These are phyloP conservation scores for Physcomitrium patens DNA, from an alignment of 225 moss, liverwort and hornwort genomes.

Conservation along the genomic window DNA sequence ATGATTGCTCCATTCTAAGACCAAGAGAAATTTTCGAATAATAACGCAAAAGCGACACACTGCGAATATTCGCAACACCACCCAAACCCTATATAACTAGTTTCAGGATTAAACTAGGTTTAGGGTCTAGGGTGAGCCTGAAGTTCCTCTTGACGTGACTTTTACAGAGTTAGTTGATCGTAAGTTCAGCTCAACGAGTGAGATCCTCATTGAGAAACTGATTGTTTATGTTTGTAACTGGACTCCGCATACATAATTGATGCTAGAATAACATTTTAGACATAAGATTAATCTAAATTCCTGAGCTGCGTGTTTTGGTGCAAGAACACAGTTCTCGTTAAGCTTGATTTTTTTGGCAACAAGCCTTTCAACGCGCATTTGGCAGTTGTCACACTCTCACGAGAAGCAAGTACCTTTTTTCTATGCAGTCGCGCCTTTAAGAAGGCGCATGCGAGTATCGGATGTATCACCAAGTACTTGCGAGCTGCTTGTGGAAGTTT, in stretches of 20 bases:
- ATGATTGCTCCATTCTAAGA: no score
- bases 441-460: neutral
- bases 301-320: neutral
- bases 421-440: neutral
- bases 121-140: conserved; percentile 16
- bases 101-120: conserved; percentile 25
- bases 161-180: neutral
- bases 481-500: conserved; percentile 33
- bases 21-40: neutral
- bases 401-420: neutral
- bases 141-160: neutral
- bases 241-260: neutral
- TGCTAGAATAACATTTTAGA: neutral
- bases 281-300: neutral
- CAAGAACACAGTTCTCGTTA: no score
- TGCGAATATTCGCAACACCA: neutral
- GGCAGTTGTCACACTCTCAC: neutral
- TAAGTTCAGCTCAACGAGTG: neutral
- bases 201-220: neutral
- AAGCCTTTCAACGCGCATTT: neutral
- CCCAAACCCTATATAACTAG: neutral
- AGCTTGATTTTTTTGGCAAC: neutral
- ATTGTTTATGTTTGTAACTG: neutral
- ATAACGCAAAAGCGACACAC: neutral
- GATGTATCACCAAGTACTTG: conserved; percentile 38